phyloP scores from a whole-genome alignment of 2,329 filamentous ascomycete genomes.

The Cordyceps fumosorosea region DNA sequence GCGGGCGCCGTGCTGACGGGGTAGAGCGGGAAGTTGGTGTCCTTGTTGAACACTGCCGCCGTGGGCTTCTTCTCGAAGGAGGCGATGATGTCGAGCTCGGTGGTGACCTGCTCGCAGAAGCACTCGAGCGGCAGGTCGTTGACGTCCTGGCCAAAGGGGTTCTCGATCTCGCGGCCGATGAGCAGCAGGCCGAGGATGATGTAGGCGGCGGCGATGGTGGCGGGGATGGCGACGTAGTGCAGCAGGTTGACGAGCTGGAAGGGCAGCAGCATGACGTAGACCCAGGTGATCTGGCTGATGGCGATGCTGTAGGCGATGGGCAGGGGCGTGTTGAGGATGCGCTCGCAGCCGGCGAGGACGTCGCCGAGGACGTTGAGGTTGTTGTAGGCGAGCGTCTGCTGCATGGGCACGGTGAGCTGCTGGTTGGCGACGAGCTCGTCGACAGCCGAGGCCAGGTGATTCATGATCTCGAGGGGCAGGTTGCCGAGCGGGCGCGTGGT shows the following conservation, averaged over 20 bases:
- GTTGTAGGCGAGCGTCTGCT: conserved; percentile 55
- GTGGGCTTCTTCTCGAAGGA: conserved; percentile 34
- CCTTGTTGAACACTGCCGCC: conserved; percentile 26
- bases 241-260: conserved; percentile 67
- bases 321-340: conserved; percentile 74
- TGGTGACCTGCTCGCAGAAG: conserved; percentile 68
- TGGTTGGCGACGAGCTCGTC: conserved; percentile 52
- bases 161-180: conserved; percentile 78
- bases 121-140: conserved; percentile 73
- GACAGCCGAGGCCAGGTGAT: conserved; percentile 61
- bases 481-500: conserved; percentile 70
- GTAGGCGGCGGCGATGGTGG: conserved; percentile 64
- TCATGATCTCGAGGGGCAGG: conserved; percentile 75
- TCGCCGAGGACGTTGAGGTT: conserved; percentile 62
- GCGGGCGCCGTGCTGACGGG: conserved; percentile 41
- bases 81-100: conserved; percentile 69
- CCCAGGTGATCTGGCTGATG: conserved; percentile 80
- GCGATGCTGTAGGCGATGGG: conserved; percentile 79
- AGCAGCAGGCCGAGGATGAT: conserved; percentile 71
- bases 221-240: conserved; percentile 70
- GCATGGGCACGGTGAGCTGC: conserved; percentile 49
- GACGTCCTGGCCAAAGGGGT: conserved; percentile 77
- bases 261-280: conserved; percentile 73
- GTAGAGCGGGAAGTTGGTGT: conserved; percentile 47
- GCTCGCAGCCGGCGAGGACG: conserved; percentile 63